These are phyloP conservation scores for Ogataea trehaloabstinens DNA, from an alignment of 805 yeast genomes.

Conservation along the genomic window DNA sequence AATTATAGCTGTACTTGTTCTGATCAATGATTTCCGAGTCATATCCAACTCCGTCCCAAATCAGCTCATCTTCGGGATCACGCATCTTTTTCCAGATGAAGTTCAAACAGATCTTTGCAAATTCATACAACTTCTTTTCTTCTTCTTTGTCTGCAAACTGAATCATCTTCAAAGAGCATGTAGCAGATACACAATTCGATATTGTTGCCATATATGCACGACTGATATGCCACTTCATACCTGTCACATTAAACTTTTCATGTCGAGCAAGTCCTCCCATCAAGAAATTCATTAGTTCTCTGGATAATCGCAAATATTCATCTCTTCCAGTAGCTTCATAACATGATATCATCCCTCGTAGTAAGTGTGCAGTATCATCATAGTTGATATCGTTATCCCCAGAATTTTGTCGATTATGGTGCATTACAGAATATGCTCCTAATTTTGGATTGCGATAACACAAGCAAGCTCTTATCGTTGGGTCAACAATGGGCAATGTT, in stretches of 20 bases:
- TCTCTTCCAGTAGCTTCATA: conserved; percentile 63
- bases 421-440: conserved; percentile 64
- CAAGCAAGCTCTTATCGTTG: conserved; percentile 47
- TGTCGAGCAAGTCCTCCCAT: conserved; percentile 66
- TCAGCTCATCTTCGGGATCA: conserved; percentile 54
- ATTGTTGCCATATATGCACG: conserved; percentile 62
- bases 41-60: conserved; percentile 60
- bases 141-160: conserved; percentile 44
- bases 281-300: conserved; percentile 57
- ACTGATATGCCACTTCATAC: conserved; percentile 64
- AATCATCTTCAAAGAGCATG: conserved; percentile 56
- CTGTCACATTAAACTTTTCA: conserved; percentile 48
- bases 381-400: conserved; percentile 65
- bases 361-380: conserved; percentile 78
- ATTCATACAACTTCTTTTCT: conserved; percentile 41
- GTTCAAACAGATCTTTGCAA: conserved; percentile 56
- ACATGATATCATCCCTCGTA: conserved; percentile 60
- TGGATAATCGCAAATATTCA: conserved; percentile 52
- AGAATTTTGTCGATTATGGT: conserved; percentile 47
- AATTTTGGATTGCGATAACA: conserved; percentile 49
- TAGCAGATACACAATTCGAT: conserved; percentile 66
- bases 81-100: conserved; percentile 53
- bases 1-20: conserved; percentile 65
- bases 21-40: conserved; percentile 45
- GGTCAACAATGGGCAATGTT: conserved; percentile 50